Conservation (phyloP, 306 rosid species). For the Vigna mungo region DNA sequence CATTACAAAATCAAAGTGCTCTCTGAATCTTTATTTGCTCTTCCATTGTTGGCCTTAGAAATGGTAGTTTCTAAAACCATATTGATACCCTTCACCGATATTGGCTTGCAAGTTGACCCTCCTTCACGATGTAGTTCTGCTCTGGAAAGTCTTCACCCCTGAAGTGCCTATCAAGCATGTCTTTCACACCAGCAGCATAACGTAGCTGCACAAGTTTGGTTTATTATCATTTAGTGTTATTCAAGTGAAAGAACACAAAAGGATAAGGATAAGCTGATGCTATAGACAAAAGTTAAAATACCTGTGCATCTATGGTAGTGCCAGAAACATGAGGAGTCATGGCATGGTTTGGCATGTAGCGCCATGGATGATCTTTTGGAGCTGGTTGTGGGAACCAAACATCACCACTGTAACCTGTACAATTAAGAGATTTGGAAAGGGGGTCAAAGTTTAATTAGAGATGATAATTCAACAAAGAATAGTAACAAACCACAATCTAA, state of each 20-base stretch:
- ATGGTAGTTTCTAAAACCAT: constrained; percentile 25
- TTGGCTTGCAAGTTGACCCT: constrained; percentile 87
- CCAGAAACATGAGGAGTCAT: constrained; percentile 99
- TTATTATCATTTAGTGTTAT: constrained; percentile 1
- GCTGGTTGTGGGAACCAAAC: constrained; percentile 98
- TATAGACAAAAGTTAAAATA: constrained; percentile 13
- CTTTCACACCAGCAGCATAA: constrained; percentile 93
- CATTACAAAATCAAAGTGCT: constrained; percentile 4
- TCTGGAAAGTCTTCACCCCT: constrained; percentile 90
- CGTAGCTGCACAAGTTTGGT: constrained; percentile 63
- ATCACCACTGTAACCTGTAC: constrained; percentile 91
- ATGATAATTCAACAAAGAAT: neutral
- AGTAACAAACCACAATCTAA: neutral
- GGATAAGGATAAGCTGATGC: neutral
- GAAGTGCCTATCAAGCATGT: constrained; percentile 91
- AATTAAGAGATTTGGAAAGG: constrained; percentile 15
- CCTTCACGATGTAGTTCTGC: constrained; percentile 94
- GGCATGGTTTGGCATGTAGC: constrained; percentile 97
- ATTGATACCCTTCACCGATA: constrained; percentile 58
- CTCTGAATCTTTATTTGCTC: constrained; percentile 28
- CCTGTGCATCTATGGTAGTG: constrained; percentile 98
- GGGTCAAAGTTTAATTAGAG: neutral
- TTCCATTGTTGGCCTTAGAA: constrained; percentile 20
- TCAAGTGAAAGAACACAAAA: constrained; percentile 11
- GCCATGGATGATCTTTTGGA: constrained; percentile 99